Evolutionary conservation across 306 rosid species (phyloP).

Genomic region (Hylodesmum podocarpum): DNA sequence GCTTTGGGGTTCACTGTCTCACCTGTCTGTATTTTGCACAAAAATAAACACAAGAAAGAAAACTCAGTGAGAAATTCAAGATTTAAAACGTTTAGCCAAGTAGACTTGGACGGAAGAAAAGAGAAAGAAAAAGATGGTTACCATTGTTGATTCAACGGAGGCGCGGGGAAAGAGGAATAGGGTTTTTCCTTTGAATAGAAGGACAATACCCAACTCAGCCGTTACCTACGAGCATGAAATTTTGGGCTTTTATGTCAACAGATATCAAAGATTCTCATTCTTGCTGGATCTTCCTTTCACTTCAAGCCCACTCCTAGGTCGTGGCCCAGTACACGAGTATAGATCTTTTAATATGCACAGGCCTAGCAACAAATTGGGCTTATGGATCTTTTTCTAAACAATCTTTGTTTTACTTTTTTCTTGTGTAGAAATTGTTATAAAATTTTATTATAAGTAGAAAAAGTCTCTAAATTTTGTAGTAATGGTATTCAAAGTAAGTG

Average conservation of each 20-base stretch:
- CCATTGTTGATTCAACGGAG: background rate
- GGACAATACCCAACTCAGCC: background rate
- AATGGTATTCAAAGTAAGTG: too few species aligned
- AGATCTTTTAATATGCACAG: too few species aligned
- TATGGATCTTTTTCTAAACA: too few species aligned
- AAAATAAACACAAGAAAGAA: background rate
- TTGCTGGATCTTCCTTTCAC: background rate
- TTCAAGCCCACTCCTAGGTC: too few species aligned
- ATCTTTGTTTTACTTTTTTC: too few species aligned
- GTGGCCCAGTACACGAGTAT: too few species aligned
- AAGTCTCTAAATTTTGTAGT: too few species aligned
- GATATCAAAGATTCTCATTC: background rate
- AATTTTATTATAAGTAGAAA: too few species aligned
- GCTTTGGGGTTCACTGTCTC: constrained; percentile 88
- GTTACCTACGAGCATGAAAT: background rate
- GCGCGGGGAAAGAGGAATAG: constrained; percentile 2
- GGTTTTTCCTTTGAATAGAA: constrained; percentile 1
- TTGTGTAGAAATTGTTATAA: too few species aligned
- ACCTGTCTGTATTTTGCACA: constrained; percentile 56
- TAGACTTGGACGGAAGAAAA: background rate
- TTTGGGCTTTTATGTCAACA: background rate
- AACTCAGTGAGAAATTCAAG: background rate
- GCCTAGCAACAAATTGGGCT: too few species aligned
- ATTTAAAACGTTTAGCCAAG: background rate
- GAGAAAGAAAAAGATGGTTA: background rate